A percentile compares a stretch with the other conserved stretches of the same genome.
Evolutionary conservation across 75 land plant genomes (phyloP).

Genomic region (Pinus albicaulis): DNA sequence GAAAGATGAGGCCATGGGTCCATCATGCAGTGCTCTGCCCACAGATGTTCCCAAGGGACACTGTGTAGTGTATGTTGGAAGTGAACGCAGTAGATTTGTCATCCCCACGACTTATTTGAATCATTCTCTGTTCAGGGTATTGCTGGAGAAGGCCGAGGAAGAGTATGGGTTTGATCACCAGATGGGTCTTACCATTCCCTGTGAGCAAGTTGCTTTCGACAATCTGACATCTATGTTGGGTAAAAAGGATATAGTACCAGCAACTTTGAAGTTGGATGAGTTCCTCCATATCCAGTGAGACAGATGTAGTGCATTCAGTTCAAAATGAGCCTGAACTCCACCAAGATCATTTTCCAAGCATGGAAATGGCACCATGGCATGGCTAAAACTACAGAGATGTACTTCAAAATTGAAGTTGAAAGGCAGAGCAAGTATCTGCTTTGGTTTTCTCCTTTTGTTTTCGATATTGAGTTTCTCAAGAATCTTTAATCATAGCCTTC

Average conservation of each 20-base stretch:
- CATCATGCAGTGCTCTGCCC: neutral
- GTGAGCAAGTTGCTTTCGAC: conserved; percentile 32
- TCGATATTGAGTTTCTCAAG: no score
- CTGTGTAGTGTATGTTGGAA: conserved; percentile 52
- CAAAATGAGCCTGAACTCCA: no score
- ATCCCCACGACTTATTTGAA: conserved; percentile 33
- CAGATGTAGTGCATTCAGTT: no score
- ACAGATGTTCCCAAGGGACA: conserved; percentile 22
- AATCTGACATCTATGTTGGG: neutral
- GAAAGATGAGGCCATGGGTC: neutral
- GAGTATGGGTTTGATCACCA: conserved; percentile 49
- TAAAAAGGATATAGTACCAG: neutral
- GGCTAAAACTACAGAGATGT: no score
- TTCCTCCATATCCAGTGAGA: neutral
- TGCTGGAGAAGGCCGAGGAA: conserved; percentile 69
- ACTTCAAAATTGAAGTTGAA: no score
- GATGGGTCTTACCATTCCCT: conserved; percentile 50
- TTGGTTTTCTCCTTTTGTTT: no score
- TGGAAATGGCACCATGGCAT: no score
- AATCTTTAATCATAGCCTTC: no score
- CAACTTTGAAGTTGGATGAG: neutral
- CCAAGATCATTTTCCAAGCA: no score
- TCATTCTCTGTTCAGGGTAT: conserved; percentile 42
- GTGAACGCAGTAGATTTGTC: neutral
- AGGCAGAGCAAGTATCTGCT: no score